phyloP scores from a whole-genome alignment of 129 eudicot species.

The Calendula officinalis region DNA sequence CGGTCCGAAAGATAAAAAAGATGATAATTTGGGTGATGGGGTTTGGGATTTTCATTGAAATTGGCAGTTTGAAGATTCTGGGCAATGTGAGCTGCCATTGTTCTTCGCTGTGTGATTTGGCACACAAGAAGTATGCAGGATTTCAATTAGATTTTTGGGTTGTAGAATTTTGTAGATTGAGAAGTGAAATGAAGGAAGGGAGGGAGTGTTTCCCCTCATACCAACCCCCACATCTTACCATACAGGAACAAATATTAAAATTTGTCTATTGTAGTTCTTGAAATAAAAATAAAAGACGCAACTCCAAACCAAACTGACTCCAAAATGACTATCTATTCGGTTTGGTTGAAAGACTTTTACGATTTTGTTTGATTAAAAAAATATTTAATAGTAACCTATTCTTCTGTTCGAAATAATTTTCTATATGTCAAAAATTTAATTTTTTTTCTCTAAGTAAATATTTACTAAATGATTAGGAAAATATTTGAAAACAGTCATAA shows the following conservation, averaged over 20 bases:
- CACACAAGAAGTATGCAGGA: conserved; percentile 14
- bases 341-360: no score
- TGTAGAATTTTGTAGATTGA: neutral
- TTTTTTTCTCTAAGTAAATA: no score
- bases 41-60: conserved; percentile 40
- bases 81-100: conserved; percentile 54
- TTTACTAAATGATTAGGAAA: no score
- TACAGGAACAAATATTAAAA: neutral
- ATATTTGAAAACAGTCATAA: no score
- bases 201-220: conserved; percentile 9
- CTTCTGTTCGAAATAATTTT: no score
- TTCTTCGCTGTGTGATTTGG: conserved; percentile 5
- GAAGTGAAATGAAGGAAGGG: neutral
- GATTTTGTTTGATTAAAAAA: no score
- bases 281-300: no score
- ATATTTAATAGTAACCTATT: no score
- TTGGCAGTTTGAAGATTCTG: conserved; percentile 41
- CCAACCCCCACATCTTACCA: conserved; percentile 33
- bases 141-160: conserved; percentile 2
- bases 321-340: no score
- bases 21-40: conserved; percentile 27
- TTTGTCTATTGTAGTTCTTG: no score
- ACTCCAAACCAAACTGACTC: no score
- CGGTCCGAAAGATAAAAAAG: conserved; percentile 47
- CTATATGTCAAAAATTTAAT: no score